Percentiles rank a stretch among this genome's conserved stretches.
Conservation (phyloP, 371 early-diverging fungal genomes). For the Rhizopus delemar region DNA sequence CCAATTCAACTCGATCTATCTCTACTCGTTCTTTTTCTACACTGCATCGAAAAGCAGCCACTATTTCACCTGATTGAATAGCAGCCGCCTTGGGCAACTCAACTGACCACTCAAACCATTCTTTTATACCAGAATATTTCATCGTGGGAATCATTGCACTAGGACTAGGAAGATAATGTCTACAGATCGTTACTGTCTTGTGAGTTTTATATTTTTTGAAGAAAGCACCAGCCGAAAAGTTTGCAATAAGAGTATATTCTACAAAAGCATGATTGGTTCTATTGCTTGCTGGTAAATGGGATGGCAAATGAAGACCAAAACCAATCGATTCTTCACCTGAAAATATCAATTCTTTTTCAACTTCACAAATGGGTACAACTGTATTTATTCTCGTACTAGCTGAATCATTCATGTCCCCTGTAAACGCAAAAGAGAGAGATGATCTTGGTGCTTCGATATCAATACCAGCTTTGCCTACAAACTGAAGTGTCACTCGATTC, state of each 20-base stretch:
- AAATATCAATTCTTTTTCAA: conserved; percentile 52
- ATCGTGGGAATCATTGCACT: conserved; percentile 49
- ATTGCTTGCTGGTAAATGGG: conserved; percentile 37
- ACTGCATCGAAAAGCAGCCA: conserved; percentile 44
- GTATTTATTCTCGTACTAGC: conserved; percentile 25
- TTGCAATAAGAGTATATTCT: conserved; percentile 46
- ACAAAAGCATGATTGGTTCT: conserved; percentile 43
- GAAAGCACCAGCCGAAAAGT: conserved; percentile 43
- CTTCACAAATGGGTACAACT: conserved; percentile 37
- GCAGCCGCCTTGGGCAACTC: conserved; percentile 49
- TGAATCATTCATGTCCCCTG: neutral
- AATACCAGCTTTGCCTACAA: conserved; percentile 42
- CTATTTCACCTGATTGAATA: conserved; percentile 45
- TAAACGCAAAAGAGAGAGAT: conserved; percentile 4
- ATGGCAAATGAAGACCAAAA: conserved; percentile 49
- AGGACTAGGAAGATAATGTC: conserved; percentile 48
- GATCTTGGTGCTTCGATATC: conserved; percentile 28
- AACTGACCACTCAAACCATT: conserved; percentile 53
- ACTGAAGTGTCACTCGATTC: conserved; percentile 49
- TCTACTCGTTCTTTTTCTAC: conserved; percentile 49
- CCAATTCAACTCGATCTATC: conserved; percentile 36
- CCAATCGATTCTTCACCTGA: conserved; percentile 41
- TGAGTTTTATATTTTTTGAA: conserved; percentile 48
- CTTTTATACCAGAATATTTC: conserved; percentile 33
- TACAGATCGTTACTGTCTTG: conserved; percentile 30